A percentile compares a stretch with the other conserved stretches of the same genome.
Evolutionary conservation across 495 filamentous ascomycete species (phyloP).

Genomic region (Penicillium samsonianum): DNA sequence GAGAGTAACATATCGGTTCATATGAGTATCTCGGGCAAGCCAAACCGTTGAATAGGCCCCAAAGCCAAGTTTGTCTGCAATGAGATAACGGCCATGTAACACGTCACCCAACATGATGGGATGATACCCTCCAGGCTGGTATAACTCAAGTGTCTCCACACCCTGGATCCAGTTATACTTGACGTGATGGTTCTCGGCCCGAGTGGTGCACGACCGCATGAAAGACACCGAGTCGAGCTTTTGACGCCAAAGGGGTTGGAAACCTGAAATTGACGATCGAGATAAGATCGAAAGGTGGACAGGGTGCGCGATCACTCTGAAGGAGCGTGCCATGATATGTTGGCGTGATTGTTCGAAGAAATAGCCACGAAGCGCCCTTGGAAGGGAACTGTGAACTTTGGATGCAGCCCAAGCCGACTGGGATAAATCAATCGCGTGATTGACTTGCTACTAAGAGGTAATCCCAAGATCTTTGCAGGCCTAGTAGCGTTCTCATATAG

Average conservation of each 20-base stretch:
- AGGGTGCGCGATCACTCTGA: neutral
- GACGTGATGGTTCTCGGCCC: conserved; percentile 1
- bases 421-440: neutral
- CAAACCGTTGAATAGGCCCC: conserved; percentile 56
- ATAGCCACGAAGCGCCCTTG: too few species aligned
- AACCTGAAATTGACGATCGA: neutral
- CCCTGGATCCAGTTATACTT: conserved; percentile 39
- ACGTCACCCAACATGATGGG: conserved; percentile 50
- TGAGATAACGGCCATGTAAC: conserved; percentile 42
- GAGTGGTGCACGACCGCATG: conserved; percentile 6
- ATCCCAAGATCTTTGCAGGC: neutral
- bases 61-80: conserved; percentile 56
- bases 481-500: neutral
- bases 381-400: too few species aligned
- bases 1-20: conserved; percentile 34
- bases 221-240: neutral
- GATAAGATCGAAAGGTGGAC: neutral
- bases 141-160: conserved; percentile 36
- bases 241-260: neutral
- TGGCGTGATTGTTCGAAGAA: neutral
- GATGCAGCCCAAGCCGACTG: too few species aligned
- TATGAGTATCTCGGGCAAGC: conserved; percentile 50
- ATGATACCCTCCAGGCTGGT: conserved; percentile 43
- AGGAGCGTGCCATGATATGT: neutral
- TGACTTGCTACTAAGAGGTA: neutral